Evolutionary conservation across 257 asterid species (phyloP).

Genomic region (Ballota nigra): DNA sequence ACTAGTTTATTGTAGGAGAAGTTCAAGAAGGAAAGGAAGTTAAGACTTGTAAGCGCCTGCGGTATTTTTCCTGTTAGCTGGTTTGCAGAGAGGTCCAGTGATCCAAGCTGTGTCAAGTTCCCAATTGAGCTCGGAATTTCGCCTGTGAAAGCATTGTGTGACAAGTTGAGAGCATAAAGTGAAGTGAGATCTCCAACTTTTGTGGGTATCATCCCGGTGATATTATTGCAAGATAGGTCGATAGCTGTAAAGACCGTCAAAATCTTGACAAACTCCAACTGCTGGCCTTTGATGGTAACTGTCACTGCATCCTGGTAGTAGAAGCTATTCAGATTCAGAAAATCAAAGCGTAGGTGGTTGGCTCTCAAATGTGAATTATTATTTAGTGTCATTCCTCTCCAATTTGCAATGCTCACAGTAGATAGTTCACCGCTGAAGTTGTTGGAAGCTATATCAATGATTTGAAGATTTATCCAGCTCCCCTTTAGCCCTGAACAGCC

Average conservation of each 20-base stretch:
- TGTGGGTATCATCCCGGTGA: slow-evolving; percentile 44
- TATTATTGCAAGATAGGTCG: slow-evolving; percentile 53
- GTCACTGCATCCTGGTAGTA: slow-evolving; percentile 61
- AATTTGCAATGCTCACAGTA: slow-evolving; percentile 28
- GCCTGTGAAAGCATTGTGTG: slow-evolving; percentile 49
- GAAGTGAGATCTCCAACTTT: slow-evolving; percentile 44
- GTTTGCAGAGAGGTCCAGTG: slow-evolving; percentile 53
- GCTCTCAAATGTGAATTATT: slow-evolving; percentile 14
- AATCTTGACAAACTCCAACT: slow-evolving; percentile 57
- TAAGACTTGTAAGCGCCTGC: slow-evolving; percentile 33
- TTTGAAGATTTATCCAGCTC: slow-evolving; percentile 64
- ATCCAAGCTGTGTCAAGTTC: slow-evolving; percentile 45
- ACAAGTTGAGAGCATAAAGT: slow-evolving; percentile 58
- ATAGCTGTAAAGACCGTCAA: slow-evolving; percentile 47
- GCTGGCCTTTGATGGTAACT: slow-evolving; percentile 56
- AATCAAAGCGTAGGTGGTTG: slow-evolving; percentile 25
- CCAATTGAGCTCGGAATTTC: slow-evolving; percentile 54
- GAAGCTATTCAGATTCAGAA: slow-evolving; percentile 16
- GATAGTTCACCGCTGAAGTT: slow-evolving; percentile 42
- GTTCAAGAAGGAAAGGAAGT: slow-evolving; percentile 43
- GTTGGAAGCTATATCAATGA: slow-evolving; percentile 57
- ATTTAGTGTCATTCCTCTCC: slow-evolving; percentile 42
- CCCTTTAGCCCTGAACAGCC: slow-evolving; percentile 23
- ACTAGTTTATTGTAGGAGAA: slow-evolving; percentile 39
- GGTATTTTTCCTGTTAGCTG: slow-evolving; percentile 46